These are phyloP conservation scores for Neonothopanus nambi DNA, from an alignment of 1,284 basidiomycete species.

Conservation along the genomic window DNA sequence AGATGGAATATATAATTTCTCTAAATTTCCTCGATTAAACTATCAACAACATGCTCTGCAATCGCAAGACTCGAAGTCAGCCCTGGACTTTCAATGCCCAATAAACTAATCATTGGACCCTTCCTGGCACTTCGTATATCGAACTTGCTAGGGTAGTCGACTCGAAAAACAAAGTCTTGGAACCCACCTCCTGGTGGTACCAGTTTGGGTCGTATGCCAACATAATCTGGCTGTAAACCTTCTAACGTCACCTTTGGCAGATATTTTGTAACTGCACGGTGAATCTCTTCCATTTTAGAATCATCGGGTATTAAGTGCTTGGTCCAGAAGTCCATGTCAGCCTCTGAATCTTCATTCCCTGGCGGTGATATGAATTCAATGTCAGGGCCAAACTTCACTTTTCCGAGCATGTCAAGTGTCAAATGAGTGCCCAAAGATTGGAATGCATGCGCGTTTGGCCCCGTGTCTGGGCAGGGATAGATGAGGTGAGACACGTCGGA, in stretches of 20 bases:
- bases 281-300: constrained; percentile 64
- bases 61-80: constrained; percentile 75
- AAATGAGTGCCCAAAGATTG: constrained; percentile 89
- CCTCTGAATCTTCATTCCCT: constrained; percentile 40
- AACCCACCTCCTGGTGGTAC: constrained; percentile 75
- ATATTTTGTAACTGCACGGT: constrained; percentile 68
- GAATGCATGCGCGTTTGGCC: constrained; percentile 59
- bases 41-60: constrained; percentile 69
- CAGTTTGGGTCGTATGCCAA: constrained; percentile 90
- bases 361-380: constrained; percentile 81
- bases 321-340: constrained; percentile 74
- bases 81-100: constrained; percentile 80
- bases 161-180: constrained; percentile 80
- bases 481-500: constrained; percentile 73
- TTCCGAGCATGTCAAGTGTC: constrained; percentile 86
- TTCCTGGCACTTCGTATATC: constrained; percentile 24
- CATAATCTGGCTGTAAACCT: constrained; percentile 84
- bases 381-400: constrained; percentile 93
- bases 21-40: constrained; percentile 39
- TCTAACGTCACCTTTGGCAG: constrained; percentile 69
- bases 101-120: constrained; percentile 69
- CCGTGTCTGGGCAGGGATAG: constrained; percentile 82
- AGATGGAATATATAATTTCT: constrained; percentile 3
- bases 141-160: constrained; percentile 43
- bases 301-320: constrained; percentile 68